Percentiles rank a stretch among this genome's conserved stretches.
phyloP scores from a whole-genome alignment of 257 asterid species.

The Primulina tabacum region DNA sequence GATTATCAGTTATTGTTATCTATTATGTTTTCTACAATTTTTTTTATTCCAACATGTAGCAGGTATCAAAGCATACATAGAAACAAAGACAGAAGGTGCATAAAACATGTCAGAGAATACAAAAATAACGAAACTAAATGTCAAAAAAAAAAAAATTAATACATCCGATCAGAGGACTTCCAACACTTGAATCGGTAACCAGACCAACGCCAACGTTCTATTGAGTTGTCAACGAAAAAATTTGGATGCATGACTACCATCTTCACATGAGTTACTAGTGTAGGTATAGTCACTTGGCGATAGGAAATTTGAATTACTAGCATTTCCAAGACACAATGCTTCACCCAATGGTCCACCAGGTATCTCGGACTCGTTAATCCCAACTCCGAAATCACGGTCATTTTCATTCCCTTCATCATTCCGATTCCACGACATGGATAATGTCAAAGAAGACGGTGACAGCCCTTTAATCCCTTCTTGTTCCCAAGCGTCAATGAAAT shows the following conservation, averaged over 20 bases:
- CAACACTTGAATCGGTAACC: not conserved
- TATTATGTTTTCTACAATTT: no score
- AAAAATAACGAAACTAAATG: no score
- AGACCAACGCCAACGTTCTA: no score
- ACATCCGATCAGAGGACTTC: not conserved
- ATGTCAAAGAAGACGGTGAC: conserved; percentile 41
- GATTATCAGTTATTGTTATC: no score
- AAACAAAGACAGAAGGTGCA: no score
- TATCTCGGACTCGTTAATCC: conserved; percentile 19
- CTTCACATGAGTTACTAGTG: conserved; percentile 35
- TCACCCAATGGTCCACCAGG: conserved; percentile 81
- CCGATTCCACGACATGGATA: conserved; percentile 46
- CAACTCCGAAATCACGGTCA: conserved; percentile 9
- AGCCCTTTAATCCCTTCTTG: conserved; percentile 26
- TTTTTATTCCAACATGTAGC: no score
- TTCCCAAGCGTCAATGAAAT: conserved; percentile 50
- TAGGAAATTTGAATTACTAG: conserved; percentile 25
- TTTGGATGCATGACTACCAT: conserved; percentile 39
- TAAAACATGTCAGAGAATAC: no score
- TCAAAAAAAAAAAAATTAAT: no score
- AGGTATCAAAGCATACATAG: no score
- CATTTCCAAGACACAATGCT: conserved; percentile 57
- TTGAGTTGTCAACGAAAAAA: conserved; percentile 25
- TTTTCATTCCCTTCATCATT: conserved; percentile 15
- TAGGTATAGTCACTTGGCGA: conserved; percentile 42